These are phyloP conservation scores for Phtheirospermum japonicum DNA, from an alignment of 257 asterid species.

Conservation along the genomic window DNA sequence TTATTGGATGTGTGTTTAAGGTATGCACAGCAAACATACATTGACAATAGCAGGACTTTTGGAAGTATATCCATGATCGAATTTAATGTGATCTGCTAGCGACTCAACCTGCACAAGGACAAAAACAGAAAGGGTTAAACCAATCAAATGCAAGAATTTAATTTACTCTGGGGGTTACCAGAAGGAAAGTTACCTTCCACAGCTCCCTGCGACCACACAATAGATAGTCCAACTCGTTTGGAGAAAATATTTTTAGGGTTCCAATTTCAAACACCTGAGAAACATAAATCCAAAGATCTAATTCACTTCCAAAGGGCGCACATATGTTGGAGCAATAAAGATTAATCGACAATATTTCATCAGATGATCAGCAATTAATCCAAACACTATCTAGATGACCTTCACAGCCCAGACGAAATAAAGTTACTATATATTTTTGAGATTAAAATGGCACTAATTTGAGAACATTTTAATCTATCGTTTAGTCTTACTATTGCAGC, in stretches of 20 bases:
- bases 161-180: slow-evolving; percentile 11
- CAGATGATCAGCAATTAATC: background rate
- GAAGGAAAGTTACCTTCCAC: slow-evolving; percentile 73
- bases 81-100: slow-evolving; percentile 88
- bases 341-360: background rate
- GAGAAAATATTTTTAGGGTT: slow-evolving; percentile 84
- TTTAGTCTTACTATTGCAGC: background rate
- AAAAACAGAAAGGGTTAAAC: slow-evolving; percentile 26
- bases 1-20: slow-evolving; percentile 10
- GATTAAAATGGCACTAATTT: background rate
- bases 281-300: slow-evolving; percentile 7
- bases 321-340: slow-evolving; percentile 7
- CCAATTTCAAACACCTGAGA: slow-evolving; percentile 85
- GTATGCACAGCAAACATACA: slow-evolving; percentile 46
- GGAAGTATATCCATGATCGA: slow-evolving; percentile 97
- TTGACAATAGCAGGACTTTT: slow-evolving; percentile 83
- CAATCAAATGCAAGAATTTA: slow-evolving; percentile 16
- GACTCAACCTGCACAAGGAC: slow-evolving; percentile 66
- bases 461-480: background rate
- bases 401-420: background rate
- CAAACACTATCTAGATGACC: background rate
- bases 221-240: slow-evolving; percentile 87
- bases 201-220: slow-evolving; percentile 96
- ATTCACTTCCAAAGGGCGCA: background rate
- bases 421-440: background rate